Conservation (phyloP, 2,329 filamentous ascomycete species). For the Xylaria sp. region DNA sequence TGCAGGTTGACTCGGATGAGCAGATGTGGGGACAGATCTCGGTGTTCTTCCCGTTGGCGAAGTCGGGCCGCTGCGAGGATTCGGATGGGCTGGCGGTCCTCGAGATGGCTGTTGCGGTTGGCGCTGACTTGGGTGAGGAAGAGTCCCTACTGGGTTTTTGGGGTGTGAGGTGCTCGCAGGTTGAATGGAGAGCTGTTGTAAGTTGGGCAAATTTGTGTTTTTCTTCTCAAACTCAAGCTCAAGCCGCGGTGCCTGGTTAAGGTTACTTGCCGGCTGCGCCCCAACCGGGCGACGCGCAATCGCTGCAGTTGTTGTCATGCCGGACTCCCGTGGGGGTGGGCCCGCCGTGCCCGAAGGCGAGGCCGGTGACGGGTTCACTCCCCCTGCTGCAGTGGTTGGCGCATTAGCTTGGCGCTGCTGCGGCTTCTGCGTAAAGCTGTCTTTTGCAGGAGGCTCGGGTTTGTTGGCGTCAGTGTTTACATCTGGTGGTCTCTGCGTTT, state of each 20-base stretch:
- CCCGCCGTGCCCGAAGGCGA: conserved; percentile 14
- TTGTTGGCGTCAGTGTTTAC: conserved; percentile 19
- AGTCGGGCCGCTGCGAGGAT: conserved; percentile 21
- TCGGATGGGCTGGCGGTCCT: conserved; percentile 4
- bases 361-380: conserved; percentile 4
- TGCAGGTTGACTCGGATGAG: conserved; percentile 1
- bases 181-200: conserved; percentile 10
- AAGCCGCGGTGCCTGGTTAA: conserved; percentile 26
- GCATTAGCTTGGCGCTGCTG: conserved; percentile 17
- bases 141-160: conserved; percentile 25
- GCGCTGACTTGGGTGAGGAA: conserved; percentile 32
- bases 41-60: conserved; percentile 18
- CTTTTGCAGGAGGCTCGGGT: conserved; percentile 29
- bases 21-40: conserved; percentile 14
- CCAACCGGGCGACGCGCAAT: conserved; percentile 42
- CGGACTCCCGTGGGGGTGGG: conserved; percentile 39
- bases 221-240: conserved; percentile 24
- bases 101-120: conserved; percentile 2
- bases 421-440: conserved; percentile 13
- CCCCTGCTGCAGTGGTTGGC: conserved; percentile 7
- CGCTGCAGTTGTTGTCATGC: conserved; percentile 31
- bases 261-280: conserved; percentile 25
- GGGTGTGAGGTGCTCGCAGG: conserved; percentile 30
- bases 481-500: not conserved
- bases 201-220: conserved; percentile 31